Conservation (phyloP, 2,329 filamentous ascomycete genomes). For the Aspergillus sp. region DNA sequence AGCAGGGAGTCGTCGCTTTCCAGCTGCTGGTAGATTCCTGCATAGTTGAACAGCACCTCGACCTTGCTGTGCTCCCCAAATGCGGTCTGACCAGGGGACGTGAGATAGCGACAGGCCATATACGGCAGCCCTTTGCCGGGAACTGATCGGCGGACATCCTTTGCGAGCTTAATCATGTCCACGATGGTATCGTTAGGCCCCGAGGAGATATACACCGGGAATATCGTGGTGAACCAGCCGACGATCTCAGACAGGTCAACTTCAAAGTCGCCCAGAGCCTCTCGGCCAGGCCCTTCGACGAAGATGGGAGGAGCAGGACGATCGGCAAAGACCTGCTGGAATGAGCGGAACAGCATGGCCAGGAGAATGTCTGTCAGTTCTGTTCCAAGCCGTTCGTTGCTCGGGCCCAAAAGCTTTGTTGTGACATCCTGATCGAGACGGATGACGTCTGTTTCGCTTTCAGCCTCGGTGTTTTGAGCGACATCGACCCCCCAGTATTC, state of each 20-base stretch:
- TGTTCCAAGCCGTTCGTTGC: slow-evolving; percentile 7
- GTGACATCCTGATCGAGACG: slow-evolving; percentile 7
- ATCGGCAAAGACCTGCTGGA: slow-evolving; percentile 11
- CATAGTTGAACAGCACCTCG: slow-evolving; percentile 10
- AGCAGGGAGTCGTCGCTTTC: slow-evolving; percentile 7
- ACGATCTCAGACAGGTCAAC: slow-evolving; percentile 16
- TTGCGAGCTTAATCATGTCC: not conserved
- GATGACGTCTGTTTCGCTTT: slow-evolving; percentile 24
- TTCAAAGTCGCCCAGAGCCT: slow-evolving; percentile 7
- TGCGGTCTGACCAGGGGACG: not conserved
- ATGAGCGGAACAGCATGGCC: slow-evolving; percentile 13
- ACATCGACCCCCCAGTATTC: slow-evolving; percentile 42
- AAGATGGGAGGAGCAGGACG: slow-evolving; percentile 13
- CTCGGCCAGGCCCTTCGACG: slow-evolving; percentile 19
- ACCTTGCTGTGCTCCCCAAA: not conserved
- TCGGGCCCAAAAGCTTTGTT: slow-evolving; percentile 4
- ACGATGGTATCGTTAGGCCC: no score
- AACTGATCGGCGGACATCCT: slow-evolving; percentile 3
- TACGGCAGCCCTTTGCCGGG: slow-evolving; percentile 3
- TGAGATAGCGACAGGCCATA: slow-evolving; percentile 2
- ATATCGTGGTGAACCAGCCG: slow-evolving; percentile 19
- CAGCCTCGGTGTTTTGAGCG: slow-evolving; percentile 40
- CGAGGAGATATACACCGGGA: no score
- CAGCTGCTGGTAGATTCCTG: slow-evolving; percentile 6
- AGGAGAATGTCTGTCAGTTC: slow-evolving; percentile 17